Evolutionary conservation across 2,329 filamentous ascomycete species (phyloP).

Genomic region (Cyanodermella asteris): DNA sequence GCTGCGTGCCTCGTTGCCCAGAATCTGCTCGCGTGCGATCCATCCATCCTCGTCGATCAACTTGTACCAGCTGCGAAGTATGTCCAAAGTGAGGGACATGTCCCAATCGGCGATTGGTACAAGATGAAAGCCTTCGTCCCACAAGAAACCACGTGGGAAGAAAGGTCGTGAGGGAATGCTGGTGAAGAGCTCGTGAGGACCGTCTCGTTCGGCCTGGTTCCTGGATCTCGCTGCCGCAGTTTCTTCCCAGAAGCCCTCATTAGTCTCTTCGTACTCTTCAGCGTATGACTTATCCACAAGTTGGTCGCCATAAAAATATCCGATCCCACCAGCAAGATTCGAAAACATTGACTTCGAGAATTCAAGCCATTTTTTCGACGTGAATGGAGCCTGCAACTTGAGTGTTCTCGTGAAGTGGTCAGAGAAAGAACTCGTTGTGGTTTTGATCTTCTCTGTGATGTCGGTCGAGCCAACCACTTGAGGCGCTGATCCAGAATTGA

Average conservation of each 20-base stretch:
- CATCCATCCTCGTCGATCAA: conserved; percentile 93
- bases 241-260: conserved; percentile 89
- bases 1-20: conserved; percentile 75
- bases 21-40: conserved; percentile 91
- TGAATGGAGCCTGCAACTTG: conserved; percentile 54
- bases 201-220: conserved; percentile 44
- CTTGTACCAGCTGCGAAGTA: conserved; percentile 87
- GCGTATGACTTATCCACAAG: conserved; percentile 79
- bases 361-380: conserved; percentile 44
- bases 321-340: conserved; percentile 80
- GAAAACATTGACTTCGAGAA: conserved; percentile 87
- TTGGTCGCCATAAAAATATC: conserved; percentile 80
- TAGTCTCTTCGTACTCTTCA: conserved; percentile 84
- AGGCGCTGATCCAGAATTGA: conserved; percentile 50
- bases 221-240: conserved; percentile 56
- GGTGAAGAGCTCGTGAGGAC: conserved; percentile 74
- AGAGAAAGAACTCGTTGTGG: conserved; percentile 45
- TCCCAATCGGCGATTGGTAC: conserved; percentile 88
- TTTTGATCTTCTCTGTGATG: conserved; percentile 40
- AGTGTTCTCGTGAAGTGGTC: conserved; percentile 54
- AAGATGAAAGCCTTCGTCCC: conserved; percentile 95
- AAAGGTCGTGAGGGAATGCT: conserved; percentile 83
- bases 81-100: conserved; percentile 64
- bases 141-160: conserved; percentile 88
- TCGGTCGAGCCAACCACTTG: not conserved